These are phyloP conservation scores for Dendrobium catenatum DNA, from an alignment of 106 monocot genomes.

Conservation along the genomic window DNA sequence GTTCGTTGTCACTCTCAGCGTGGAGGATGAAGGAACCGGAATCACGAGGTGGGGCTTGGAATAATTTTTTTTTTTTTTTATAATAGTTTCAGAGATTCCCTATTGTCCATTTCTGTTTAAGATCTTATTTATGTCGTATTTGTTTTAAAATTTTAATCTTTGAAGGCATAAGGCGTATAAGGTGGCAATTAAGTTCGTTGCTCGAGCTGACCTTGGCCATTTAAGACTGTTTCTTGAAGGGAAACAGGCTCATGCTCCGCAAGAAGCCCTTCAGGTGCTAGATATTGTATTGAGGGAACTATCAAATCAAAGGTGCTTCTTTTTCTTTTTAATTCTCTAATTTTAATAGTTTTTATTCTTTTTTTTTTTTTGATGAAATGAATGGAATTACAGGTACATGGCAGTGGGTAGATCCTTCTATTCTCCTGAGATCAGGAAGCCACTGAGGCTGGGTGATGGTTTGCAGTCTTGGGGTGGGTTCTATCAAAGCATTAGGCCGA, in stretches of 20 bases:
- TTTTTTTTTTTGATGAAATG: background rate
- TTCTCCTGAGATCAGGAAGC: conserved; percentile 75
- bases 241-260: conserved; percentile 56
- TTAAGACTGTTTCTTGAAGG: conserved; percentile 64
- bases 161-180: conserved; percentile 62
- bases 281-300: conserved; percentile 73
- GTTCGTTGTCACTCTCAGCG: conserved; percentile 53
- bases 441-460: conserved; percentile 75
- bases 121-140: background rate
- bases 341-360: background rate
- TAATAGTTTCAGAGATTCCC: background rate
- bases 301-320: conserved; percentile 59
- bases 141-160: background rate
- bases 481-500: conserved; percentile 90
- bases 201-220: conserved; percentile 66
- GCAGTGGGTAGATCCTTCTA: conserved; percentile 77
- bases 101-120: conserved; percentile 6
- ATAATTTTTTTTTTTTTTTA: background rate
- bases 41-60: conserved; percentile 19
- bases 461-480: conserved; percentile 89
- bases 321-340: background rate
- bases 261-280: conserved; percentile 67
- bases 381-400: conserved; percentile 42
- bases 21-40: conserved; percentile 46
- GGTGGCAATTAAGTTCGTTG: conserved; percentile 75